Base-by-base conservation (phyloP, 1,139 yeast species). In the Pichia sp. region DNA sequence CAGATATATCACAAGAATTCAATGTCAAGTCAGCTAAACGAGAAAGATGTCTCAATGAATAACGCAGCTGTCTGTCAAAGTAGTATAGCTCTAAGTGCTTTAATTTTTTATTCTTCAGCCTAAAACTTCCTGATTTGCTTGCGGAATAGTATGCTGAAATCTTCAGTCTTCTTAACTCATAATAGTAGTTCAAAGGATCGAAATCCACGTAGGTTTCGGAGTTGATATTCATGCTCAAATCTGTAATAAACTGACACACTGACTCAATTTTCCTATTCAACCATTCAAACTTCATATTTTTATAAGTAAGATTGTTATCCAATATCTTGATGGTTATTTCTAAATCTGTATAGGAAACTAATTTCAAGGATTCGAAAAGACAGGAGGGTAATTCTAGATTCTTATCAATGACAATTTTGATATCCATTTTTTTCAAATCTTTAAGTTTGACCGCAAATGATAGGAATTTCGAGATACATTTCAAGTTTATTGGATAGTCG, bases 211-310 rank as follows among this genome's bases (percentile, higher is more conserved):
- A 51, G 6, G n/a, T 20, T 16, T 51, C 51, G 7, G 54, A 48
- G 20, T 24, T 49, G 9, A 54, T 16, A 14, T 49, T 54, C 50
- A 54, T 51, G 29, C 40, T 40, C n/a, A 54, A 20, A 41, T 51
- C 49, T 5, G 49, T 51, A 1, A 54, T n/a, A 51, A 36, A 48
- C 24, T 45, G 44, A 24, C 49, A 40, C 6, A 51, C 24, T 4
- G 50, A 29, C 12, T 31, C 27, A 9, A 54, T 31, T 43, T 41
- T 51, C 14, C 27, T 24, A 40, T 47, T 17, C 6, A 54, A 27
- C 56, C 56, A 54, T 14, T 38, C 49, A n/a, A 54, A 54, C 36
- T 29, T 38, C 56, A 54, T 51, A 29, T 51, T 51, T 40, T 54
- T 43, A 7, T 20, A 48, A 4, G 54, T 51, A n/a, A 54, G 31